Evolutionary conservation across 2,329 filamentous ascomycete species (phyloP), one percentile per base, ranked within the genome.

Genomic region (Erysiphe pulchra): DNA sequence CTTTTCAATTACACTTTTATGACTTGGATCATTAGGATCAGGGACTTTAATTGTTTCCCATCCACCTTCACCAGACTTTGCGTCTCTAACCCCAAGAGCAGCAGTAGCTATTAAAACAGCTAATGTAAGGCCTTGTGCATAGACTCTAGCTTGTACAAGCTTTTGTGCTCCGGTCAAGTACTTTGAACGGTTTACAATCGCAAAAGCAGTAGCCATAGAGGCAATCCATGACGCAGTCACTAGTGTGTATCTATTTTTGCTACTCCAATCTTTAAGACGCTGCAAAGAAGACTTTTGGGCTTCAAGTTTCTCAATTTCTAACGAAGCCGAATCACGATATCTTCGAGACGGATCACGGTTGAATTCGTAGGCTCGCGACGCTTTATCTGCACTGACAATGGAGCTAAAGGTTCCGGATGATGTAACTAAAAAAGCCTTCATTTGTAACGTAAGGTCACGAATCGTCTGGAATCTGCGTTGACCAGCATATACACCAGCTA

Each of bases 21-120:
- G 82, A 63, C 78, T 74, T 2, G 82, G 83, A 59, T 92, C 83
- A 52, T 82, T 69, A 45, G 81, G 80, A 61, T 87, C 81, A 40
- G 86, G 52, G 12, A 90, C 71, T 69, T 77, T 76, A 54, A 92
- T 70, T 1, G 81, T 90, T 70, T 92, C 78, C 80, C 80, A 92
- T 59, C 79, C 70, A 51, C 77, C 80, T 56, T 71, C 71, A 43
- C 83, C 83, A 57, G 71, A 72, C 58, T 75, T 77, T 52, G 79
- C 80, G 62, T 98, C 90, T 46, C 65, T 66, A 38, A 76, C 70
- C 65, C 82, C 78, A 53, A 82, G 73, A 1, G 71, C 76, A 39
- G 80, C 76, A 46, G 69, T 73, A 17, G 74, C 71, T 53, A 80
- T 66, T 47, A 83, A 61, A 24, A 80, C 75, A 38, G 73, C 73